A percentile compares a stretch with the other conserved stretches of the same genome.
phyloP scores from a whole-genome alignment of 768 basidiomycete genomes.

The Asterophora parasitica region DNA sequence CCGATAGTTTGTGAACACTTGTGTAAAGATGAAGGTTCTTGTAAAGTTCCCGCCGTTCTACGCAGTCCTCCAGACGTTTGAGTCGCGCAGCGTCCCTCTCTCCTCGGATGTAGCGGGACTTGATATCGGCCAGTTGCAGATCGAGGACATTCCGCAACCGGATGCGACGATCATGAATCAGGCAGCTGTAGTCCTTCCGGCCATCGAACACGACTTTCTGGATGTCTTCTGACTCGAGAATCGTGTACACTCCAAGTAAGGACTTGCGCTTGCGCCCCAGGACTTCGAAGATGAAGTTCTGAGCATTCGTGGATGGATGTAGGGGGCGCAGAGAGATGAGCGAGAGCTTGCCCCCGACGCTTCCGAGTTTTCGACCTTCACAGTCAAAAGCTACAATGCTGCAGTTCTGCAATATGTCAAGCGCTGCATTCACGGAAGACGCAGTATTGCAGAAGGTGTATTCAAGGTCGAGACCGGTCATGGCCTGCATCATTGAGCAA shows the following conservation, averaged over 20 bases:
- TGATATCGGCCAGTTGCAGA: conserved; percentile 16
- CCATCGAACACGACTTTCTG: conserved; percentile 17
- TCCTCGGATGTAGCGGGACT: conserved; percentile 7
- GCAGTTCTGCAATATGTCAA: neutral
- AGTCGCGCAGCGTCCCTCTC: neutral
- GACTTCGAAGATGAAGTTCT: conserved; percentile 13
- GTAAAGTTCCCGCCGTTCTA: neutral
- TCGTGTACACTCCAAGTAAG: conserved; percentile 10
- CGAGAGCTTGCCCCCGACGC: conserved; percentile 7
- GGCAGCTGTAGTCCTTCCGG: conserved; percentile 15
- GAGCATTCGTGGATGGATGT: neutral
- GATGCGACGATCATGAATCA: conserved; percentile 12
- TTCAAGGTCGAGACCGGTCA: neutral
- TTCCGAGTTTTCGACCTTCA: conserved; percentile 11
- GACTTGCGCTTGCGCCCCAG: conserved; percentile 1
- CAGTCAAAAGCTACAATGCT: conserved; percentile 12
- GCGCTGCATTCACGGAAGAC: neutral
- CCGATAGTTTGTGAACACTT: conserved; percentile 1
- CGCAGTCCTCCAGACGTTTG: neutral
- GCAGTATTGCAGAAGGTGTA: conserved; percentile 6
- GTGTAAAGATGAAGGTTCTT: neutral
- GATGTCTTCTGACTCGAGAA: conserved; percentile 10
- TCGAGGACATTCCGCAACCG: conserved; percentile 11
- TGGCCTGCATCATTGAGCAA: too few relatives aligned
- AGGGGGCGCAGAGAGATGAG: conserved; percentile 11